Evolutionary conservation across 495 filamentous ascomycete species (phyloP).

Genomic region (Trypethelium eluteriae): DNA sequence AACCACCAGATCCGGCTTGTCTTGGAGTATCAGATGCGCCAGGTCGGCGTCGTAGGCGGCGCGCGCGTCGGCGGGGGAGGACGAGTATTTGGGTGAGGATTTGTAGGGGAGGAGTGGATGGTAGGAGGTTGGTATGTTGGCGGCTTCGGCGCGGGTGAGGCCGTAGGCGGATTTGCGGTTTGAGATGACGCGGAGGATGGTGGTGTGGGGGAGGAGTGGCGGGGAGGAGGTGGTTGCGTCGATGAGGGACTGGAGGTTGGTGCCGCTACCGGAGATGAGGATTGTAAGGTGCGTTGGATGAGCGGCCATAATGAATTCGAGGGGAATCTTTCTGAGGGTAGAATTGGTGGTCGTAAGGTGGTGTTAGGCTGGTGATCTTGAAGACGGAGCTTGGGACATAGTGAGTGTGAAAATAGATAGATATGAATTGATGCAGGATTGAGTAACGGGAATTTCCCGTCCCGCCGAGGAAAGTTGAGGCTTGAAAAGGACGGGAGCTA

Average conservation of each 20-base stretch:
- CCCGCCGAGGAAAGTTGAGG: no score
- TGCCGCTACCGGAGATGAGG: slow-evolving; percentile 71
- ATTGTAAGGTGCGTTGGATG: slow-evolving; percentile 46
- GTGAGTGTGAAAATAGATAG: not conserved
- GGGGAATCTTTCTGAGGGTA: not conserved
- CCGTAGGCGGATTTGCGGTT: slow-evolving; percentile 78
- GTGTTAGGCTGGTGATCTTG: not conserved
- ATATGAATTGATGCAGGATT: not conserved
- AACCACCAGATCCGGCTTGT: slow-evolving; percentile 63
- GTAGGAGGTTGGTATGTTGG: slow-evolving; percentile 70
- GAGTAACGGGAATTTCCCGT: no score
- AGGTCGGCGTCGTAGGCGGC: slow-evolving; percentile 72
- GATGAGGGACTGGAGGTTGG: slow-evolving; percentile 87
- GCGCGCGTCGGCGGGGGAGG: slow-evolving; percentile 36
- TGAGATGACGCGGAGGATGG: slow-evolving; percentile 69
- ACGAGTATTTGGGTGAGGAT: slow-evolving; percentile 24
- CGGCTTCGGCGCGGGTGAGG: slow-evolving; percentile 59
- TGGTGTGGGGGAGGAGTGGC: slow-evolving; percentile 45
- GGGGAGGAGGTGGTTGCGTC: slow-evolving; percentile 49
- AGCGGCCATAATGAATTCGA: not conserved
- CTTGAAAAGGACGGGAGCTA: no score
- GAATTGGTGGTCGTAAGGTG: not conserved
- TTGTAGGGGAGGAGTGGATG: slow-evolving; percentile 73
- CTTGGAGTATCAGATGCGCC: slow-evolving; percentile 59
- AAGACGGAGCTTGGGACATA: not conserved